Evolutionary conservation across 2,329 filamentous ascomycete genomes (phyloP).

Genomic region (Penicillium sp.): DNA sequence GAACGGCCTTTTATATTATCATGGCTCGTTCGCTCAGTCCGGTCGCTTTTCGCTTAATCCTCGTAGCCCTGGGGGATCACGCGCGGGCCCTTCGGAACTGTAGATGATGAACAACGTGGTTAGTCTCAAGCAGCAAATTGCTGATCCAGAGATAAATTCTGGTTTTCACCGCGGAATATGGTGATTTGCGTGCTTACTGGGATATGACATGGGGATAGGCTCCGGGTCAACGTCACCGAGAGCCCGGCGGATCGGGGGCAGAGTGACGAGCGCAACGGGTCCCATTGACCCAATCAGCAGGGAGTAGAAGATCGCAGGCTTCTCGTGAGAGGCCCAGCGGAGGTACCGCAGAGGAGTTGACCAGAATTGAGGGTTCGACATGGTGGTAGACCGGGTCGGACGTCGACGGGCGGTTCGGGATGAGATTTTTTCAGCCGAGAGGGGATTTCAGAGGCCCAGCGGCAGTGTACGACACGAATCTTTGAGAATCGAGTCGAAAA

Average conservation of each 20-base stretch:
- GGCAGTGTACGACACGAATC: slow-evolving; percentile 1
- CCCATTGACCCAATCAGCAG: slow-evolving; percentile 71
- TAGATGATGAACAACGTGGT: slow-evolving; percentile 10
- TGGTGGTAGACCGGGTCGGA: slow-evolving; percentile 29
- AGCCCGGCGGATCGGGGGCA: slow-evolving; percentile 71
- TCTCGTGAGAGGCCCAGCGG: slow-evolving; percentile 83
- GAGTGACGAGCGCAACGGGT: slow-evolving; percentile 68
- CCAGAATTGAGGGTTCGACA: slow-evolving; percentile 76
- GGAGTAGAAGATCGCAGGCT: slow-evolving; percentile 90
- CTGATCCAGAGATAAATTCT: neutral
- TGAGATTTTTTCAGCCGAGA: slow-evolving; percentile 22
- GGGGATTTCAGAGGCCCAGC: slow-evolving; percentile 3
- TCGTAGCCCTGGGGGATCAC: slow-evolving; percentile 50
- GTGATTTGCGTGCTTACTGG: slow-evolving; percentile 64
- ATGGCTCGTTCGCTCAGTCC: slow-evolving; percentile 9
- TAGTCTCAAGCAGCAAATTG: slow-evolving; percentile 5
- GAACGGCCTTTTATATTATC: slow-evolving; percentile 8
- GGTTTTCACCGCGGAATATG: no score
- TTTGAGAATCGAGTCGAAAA: slow-evolving; percentile 1
- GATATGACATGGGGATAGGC: slow-evolving; percentile 85
- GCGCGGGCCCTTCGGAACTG: slow-evolving; percentile 50
- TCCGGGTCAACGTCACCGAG: slow-evolving; percentile 74
- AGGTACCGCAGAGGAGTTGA: slow-evolving; percentile 78
- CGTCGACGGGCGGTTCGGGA: slow-evolving; percentile 21
- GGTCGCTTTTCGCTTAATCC: slow-evolving; percentile 34